Evolutionary conservation across 129 eudicot species (phyloP).

Genomic region (Logfia minima): DNA sequence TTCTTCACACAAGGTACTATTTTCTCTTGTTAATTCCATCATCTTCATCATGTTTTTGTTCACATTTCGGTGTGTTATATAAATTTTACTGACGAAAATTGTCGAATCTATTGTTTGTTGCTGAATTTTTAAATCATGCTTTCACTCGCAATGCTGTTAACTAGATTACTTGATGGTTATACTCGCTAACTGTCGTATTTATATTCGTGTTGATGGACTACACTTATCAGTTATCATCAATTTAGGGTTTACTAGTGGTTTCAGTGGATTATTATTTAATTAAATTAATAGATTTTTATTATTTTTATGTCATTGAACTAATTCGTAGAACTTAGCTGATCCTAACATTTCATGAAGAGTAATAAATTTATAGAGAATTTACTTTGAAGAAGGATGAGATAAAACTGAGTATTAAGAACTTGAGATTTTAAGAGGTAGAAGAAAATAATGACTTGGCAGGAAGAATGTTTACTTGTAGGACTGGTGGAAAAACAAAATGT

Average conservation of each 20-base stretch:
- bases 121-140: conserved; percentile 2
- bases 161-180: background rate
- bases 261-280: background rate
- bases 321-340: background rate
- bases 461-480: no score
- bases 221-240: background rate
- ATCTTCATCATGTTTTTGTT: conserved; percentile 5
- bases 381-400: background rate
- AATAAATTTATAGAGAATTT: background rate
- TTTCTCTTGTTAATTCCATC: no score
- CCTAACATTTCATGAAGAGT: background rate
- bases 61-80: conserved; percentile 13
- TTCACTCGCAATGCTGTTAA: conserved; percentile 14
- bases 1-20: conserved; percentile 25
- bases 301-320: background rate
- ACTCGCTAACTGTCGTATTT: background rate
- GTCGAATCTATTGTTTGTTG: conserved; percentile 15
- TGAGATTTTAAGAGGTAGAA: background rate
- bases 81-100: background rate
- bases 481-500: no score
- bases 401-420: background rate
- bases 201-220: background rate
- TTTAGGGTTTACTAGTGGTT: conserved; percentile 24
- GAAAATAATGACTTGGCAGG: background rate
- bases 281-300: no score